Percentiles rank a stretch among this genome's conserved stretches.
Conservation (phyloP, 768 basidiomycete species). For the Lactarius sanguifluus region DNA sequence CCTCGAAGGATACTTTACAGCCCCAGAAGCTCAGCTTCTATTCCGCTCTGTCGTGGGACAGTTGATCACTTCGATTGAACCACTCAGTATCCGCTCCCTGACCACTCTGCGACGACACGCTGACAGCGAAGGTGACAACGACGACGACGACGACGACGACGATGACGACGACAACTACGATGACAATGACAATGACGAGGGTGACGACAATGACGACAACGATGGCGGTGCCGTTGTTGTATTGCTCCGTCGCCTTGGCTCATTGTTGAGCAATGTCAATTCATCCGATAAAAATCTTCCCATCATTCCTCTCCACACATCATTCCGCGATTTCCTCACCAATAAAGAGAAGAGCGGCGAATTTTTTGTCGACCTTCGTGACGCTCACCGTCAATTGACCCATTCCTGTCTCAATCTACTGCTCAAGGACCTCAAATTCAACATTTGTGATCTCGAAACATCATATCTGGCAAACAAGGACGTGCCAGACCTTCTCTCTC, state of each 20-base stretch:
- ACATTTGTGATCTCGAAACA: conserved; percentile 5
- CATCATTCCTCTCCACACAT: background rate
- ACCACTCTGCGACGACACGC: too few relatives aligned
- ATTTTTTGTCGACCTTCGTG: background rate
- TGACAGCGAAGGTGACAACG: too few relatives aligned
- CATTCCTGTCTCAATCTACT: background rate
- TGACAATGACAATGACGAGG: too few relatives aligned
- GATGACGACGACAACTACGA: too few relatives aligned
- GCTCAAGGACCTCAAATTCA: background rate
- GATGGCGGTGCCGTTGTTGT: background rate
- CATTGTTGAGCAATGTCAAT: conserved; percentile 1
- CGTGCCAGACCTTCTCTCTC: background rate
- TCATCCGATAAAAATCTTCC: conserved; percentile 1
- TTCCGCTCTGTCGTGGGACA: conserved; percentile 9
- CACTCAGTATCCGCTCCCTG: too few relatives aligned
- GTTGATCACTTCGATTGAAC: background rate
- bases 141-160: too few relatives aligned
- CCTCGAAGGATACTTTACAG: background rate
- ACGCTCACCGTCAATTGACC: conserved; percentile 4
- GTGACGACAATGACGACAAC: too few relatives aligned
- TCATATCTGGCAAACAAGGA: background rate
- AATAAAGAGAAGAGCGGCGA: background rate
- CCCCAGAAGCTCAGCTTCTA: background rate
- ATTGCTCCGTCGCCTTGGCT: background rate
- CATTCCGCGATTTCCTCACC: conserved; percentile 3